Percentiles rank a stretch among this genome's conserved stretches.
Evolutionary conservation across 805 yeast species (phyloP).

Genomic region (Wickerhamomyces bisporus): DNA sequence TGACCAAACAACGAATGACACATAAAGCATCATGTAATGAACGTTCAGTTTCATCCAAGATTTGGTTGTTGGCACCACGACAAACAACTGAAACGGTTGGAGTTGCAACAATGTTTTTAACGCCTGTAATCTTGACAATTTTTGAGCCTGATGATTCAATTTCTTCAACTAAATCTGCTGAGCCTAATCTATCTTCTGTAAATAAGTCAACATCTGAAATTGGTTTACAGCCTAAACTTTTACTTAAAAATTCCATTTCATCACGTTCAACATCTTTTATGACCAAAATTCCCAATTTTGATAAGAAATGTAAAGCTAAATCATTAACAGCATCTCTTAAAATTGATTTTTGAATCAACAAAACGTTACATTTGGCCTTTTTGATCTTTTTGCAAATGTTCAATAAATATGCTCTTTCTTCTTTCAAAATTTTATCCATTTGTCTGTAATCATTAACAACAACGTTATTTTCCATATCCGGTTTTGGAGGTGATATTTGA

Average conservation of each 20-base stretch:
- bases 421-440: constrained; percentile 97
- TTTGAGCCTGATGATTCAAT: constrained; percentile 41
- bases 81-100: constrained; percentile 83
- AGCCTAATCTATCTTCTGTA: constrained; percentile 87
- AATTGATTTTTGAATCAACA: constrained; percentile 89
- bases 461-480: constrained; percentile 92
- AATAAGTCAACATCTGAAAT: constrained; percentile 93
- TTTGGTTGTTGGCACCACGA: constrained; percentile 89
- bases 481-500: constrained; percentile 94
- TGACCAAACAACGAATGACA: constrained; percentile 77
- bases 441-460: constrained; percentile 97
- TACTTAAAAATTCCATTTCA: constrained; percentile 84
- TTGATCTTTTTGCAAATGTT: constrained; percentile 95
- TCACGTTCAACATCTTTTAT: constrained; percentile 97
- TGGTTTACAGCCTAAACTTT: constrained; percentile 88
- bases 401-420: constrained; percentile 91
- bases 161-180: constrained; percentile 91
- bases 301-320: constrained; percentile 88
- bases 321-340: constrained; percentile 84
- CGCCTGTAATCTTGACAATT: constrained; percentile 83
- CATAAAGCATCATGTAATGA: constrained; percentile 96
- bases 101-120: constrained; percentile 65
- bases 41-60: constrained; percentile 94
- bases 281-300: constrained; percentile 90
- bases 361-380: constrained; percentile 88